Conservation (phyloP, 208 protist species). For the Hexamita inflata region DNA sequence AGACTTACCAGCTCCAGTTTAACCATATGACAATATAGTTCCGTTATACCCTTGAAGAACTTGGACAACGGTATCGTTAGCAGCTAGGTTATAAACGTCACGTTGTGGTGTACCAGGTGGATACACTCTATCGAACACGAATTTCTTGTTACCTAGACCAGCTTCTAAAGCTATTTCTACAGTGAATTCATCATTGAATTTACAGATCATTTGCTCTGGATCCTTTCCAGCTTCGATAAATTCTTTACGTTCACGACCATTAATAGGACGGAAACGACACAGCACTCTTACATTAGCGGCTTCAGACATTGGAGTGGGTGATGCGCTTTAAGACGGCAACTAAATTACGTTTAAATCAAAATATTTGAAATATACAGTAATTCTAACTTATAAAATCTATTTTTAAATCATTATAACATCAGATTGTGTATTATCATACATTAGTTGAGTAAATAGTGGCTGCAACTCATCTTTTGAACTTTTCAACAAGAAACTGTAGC, state of each 20-base stretch:
- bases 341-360: too few species aligned
- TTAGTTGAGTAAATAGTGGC: too few species aligned
- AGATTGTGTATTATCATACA: too few species aligned
- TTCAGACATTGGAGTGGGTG: neutral
- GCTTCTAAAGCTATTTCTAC: neutral
- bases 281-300: neutral
- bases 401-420: too few species aligned
- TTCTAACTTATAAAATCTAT: too few species aligned
- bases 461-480: too few species aligned
- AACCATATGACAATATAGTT: constrained; percentile 46
- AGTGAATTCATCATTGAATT: neutral
- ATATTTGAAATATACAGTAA: too few species aligned
- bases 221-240: neutral
- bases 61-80: neutral
- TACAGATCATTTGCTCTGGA: neutral
- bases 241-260: neutral
- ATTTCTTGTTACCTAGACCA: constrained; percentile 2
- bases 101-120: neutral
- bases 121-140: constrained; percentile 4
- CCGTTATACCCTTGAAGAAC: constrained; percentile 41
- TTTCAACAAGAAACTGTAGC: too few species aligned
- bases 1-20: constrained; percentile 43
- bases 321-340: too few species aligned
- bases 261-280: neutral
- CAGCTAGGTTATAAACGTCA: neutral